Conservation (phyloP, 1,139 yeast genomes). For the Kurtzmaniella quercitrusa region DNA sequence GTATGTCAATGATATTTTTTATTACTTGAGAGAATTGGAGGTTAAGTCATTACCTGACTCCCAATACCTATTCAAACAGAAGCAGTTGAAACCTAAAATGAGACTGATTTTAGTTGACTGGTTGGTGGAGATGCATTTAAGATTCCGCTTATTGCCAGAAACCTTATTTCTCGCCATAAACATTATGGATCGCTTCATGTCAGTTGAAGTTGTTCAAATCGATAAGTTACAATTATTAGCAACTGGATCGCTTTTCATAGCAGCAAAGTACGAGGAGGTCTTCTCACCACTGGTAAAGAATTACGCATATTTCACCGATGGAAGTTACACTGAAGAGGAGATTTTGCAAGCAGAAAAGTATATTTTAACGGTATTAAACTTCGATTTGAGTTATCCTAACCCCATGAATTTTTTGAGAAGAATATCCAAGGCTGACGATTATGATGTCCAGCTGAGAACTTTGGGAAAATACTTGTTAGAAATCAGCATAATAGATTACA, state of each 20-base stretch:
- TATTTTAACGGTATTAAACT: slow-evolving; percentile 70
- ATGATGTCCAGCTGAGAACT: slow-evolving; percentile 88
- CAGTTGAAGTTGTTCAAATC: slow-evolving; percentile 73
- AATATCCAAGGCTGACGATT: slow-evolving; percentile 92
- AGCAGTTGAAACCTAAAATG: slow-evolving; percentile 77
- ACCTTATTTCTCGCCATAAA: slow-evolving; percentile 85
- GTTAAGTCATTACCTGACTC: slow-evolving; percentile 73
- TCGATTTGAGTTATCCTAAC: slow-evolving; percentile 83
- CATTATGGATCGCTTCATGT: slow-evolving; percentile 86
- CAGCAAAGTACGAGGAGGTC: slow-evolving; percentile 95
- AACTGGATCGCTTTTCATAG: slow-evolving; percentile 84
- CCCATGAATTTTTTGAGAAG: slow-evolving; percentile 93
- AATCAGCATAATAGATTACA: slow-evolving; percentile 75
- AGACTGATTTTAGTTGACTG: slow-evolving; percentile 90
- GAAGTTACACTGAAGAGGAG: slow-evolving; percentile 79
- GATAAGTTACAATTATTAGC: slow-evolving; percentile 88
- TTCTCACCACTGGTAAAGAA: slow-evolving; percentile 85
- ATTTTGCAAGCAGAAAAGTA: slow-evolving; percentile 84
- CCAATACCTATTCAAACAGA: slow-evolving; percentile 69
- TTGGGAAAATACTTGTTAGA: slow-evolving; percentile 87
- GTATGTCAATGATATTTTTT: slow-evolving; percentile 84
- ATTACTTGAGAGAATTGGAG: slow-evolving; percentile 73
- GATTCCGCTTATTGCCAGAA: slow-evolving; percentile 86
- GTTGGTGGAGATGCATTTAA: slow-evolving; percentile 88
- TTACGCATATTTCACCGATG: slow-evolving; percentile 86